These are phyloP conservation scores for Diaporthe ampelina DNA, from an alignment of 2,329 filamentous ascomycete genomes.

Conservation along the genomic window DNA sequence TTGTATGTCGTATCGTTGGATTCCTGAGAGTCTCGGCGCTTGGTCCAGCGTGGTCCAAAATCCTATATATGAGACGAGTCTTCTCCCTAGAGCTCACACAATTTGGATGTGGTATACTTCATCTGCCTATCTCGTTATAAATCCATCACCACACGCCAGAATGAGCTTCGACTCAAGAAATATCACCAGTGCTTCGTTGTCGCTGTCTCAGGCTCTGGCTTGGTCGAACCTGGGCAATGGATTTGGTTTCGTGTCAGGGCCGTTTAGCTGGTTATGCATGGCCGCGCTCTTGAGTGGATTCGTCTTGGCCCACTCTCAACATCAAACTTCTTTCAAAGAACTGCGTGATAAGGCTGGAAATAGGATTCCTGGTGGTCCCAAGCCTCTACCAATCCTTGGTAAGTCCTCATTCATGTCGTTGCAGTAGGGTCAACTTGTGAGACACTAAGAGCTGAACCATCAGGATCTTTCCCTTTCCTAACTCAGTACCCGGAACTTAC, in stretches of 20 bases:
- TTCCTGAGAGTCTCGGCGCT: neutral
- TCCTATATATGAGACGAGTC: neutral
- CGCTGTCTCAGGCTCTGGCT: neutral
- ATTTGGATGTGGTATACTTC: neutral
- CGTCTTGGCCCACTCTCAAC: slow-evolving; percentile 13
- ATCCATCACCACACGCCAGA: neutral
- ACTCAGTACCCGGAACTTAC: slow-evolving; percentile 6
- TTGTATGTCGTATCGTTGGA: neutral
- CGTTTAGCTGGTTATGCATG: neutral
- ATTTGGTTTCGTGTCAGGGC: neutral
- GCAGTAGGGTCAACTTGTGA: neutral
- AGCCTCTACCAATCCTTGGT: slow-evolving; percentile 1
- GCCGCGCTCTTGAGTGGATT: neutral
- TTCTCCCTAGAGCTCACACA: neutral
- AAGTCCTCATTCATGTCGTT: neutral
- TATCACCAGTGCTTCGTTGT: neutral
- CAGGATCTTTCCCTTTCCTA: slow-evolving; percentile 13
- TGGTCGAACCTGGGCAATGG: neutral
- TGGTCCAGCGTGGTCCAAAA: neutral
- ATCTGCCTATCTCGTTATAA: neutral
- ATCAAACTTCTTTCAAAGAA: neutral
- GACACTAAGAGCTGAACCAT: neutral
- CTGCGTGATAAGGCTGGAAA: neutral
- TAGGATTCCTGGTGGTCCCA: slow-evolving; percentile 1
- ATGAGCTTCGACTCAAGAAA: neutral